Conservation (phyloP, 129 eudicot genomes). For the Rutidosis leptorrhynchoides region DNA sequence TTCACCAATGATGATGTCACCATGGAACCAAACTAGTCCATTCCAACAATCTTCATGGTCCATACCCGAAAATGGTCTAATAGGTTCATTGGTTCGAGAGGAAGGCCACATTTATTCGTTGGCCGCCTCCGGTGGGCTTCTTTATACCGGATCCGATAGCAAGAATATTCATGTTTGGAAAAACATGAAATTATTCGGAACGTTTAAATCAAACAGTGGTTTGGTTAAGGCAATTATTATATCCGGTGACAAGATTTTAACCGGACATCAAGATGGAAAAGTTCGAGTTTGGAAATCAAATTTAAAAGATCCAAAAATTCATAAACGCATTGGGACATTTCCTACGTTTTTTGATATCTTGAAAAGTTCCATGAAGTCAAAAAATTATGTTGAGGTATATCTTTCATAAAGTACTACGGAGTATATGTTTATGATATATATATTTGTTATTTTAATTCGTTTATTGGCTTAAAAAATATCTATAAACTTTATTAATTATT, state of each 20-base stretch:
- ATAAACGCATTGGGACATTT: conserved; percentile 41
- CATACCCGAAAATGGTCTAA: conserved; percentile 24
- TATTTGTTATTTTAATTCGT: neutral
- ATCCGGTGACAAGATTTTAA: conserved; percentile 48
- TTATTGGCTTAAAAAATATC: neutral
- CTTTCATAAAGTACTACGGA: no score
- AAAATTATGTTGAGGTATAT: conserved; percentile 42
- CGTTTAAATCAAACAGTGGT: conserved; percentile 52
- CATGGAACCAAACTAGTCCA: conserved; percentile 58
- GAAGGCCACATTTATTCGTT: conserved; percentile 56
- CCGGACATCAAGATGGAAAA: conserved; percentile 59
- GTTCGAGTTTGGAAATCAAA: conserved; percentile 49
- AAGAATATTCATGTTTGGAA: conserved; percentile 53
- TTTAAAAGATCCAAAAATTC: conserved; percentile 33
- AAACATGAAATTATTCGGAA: conserved; percentile 36
- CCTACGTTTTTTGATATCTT: conserved; percentile 44
- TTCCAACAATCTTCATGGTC: conserved; percentile 46
- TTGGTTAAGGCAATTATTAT: conserved; percentile 45
- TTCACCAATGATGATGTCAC: conserved; percentile 88
- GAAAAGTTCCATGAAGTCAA: conserved; percentile 47
- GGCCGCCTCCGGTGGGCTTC: conserved; percentile 46
- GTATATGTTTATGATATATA: neutral
- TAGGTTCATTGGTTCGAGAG: conserved; percentile 45
- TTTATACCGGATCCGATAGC: conserved; percentile 59
- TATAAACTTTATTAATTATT: no score